Evolutionary conservation across 192 early-diverging fungal genomes (phyloP).

Genomic region (Umbelopsis vinacea): DNA sequence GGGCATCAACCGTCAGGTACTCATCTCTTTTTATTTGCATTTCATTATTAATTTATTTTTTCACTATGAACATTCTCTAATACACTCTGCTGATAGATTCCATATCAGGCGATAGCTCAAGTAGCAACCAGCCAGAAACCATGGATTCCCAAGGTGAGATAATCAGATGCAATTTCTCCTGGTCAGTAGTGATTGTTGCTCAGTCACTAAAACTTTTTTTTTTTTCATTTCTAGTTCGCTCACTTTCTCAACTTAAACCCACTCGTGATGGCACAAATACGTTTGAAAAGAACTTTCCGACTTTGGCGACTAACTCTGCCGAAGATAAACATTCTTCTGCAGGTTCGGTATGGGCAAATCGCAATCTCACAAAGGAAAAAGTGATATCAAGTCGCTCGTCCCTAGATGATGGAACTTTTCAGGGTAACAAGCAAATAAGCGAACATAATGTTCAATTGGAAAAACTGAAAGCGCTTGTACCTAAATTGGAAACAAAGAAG

Average conservation of each 20-base stretch:
- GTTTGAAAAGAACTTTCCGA: slow-evolving; percentile 14
- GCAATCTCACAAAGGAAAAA: slow-evolving; percentile 13
- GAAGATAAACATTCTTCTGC: slow-evolving; percentile 4
- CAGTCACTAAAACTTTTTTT: neutral
- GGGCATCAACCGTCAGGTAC: neutral
- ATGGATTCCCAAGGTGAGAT: neutral
- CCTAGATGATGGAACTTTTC: neutral
- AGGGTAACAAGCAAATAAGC: neutral
- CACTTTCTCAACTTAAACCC: neutral
- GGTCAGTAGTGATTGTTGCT: neutral
- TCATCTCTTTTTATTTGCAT: neutral
- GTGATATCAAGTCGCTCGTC: neutral
- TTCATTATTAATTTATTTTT: neutral
- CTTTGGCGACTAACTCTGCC: neutral
- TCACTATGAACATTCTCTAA: neutral
- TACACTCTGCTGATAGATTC: neutral
- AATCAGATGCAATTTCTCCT: neutral
- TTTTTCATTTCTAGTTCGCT: neutral
- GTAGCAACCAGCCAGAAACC: neutral
- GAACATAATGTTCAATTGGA: slow-evolving; percentile 18
- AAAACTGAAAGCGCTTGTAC: slow-evolving; percentile 28
- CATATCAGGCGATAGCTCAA: neutral
- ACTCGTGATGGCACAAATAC: neutral
- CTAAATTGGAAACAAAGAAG: slow-evolving; percentile 31
- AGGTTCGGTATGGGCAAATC: slow-evolving; percentile 10